These are phyloP conservation scores for Pestalotiopsis sp. DNA, from an alignment of 2,329 filamentous ascomycete genomes.

Conservation along the genomic window DNA sequence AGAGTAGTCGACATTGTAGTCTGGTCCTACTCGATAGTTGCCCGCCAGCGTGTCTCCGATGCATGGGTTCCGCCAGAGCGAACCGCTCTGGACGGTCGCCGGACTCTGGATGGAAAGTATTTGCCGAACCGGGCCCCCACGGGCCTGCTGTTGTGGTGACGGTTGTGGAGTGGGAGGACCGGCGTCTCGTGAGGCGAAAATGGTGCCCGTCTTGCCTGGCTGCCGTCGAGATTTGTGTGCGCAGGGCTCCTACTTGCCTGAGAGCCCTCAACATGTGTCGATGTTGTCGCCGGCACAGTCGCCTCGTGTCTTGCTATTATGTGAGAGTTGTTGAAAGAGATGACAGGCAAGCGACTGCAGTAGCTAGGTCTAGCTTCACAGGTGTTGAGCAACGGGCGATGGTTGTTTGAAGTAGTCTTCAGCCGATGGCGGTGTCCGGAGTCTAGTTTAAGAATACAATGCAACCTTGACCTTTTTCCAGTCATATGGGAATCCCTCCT, in stretches of 20 bases:
- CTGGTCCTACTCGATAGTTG: slow-evolving; percentile 70
- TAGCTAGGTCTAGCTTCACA: not conserved
- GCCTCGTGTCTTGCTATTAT: not conserved
- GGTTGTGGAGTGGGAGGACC: slow-evolving; percentile 29
- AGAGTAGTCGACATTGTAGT: slow-evolving; percentile 77
- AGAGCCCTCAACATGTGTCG: slow-evolving; percentile 39
- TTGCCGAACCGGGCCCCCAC: slow-evolving; percentile 54
- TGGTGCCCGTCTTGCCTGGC: slow-evolving; percentile 30
- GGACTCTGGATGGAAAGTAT: slow-evolving; percentile 63
- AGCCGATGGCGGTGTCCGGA: slow-evolving; percentile 25
- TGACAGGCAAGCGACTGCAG: not conserved
- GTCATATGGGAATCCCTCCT: slow-evolving; percentile 32
- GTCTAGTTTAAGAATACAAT: slow-evolving; percentile 28
- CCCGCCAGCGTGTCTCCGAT: slow-evolving; percentile 72
- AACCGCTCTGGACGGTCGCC: slow-evolving; percentile 73
- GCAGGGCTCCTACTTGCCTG: slow-evolving; percentile 30
- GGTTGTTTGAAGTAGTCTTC: slow-evolving; percentile 20
- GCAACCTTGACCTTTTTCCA: slow-evolving; percentile 25
- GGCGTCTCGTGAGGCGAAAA: slow-evolving; percentile 31
- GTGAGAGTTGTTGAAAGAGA: not conserved
- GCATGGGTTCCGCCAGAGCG: slow-evolving; percentile 78
- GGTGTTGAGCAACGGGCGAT: not conserved
- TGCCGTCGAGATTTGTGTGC: slow-evolving; percentile 26
- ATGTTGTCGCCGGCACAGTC: slow-evolving; percentile 16
- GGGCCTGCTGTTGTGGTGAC: slow-evolving; percentile 48